A percentile compares a stretch with the other conserved stretches of the same genome.
These are phyloP conservation scores for Cyanophora paradoxa DNA, from an alignment of 78 protist genomes.

Conservation along the genomic window DNA sequence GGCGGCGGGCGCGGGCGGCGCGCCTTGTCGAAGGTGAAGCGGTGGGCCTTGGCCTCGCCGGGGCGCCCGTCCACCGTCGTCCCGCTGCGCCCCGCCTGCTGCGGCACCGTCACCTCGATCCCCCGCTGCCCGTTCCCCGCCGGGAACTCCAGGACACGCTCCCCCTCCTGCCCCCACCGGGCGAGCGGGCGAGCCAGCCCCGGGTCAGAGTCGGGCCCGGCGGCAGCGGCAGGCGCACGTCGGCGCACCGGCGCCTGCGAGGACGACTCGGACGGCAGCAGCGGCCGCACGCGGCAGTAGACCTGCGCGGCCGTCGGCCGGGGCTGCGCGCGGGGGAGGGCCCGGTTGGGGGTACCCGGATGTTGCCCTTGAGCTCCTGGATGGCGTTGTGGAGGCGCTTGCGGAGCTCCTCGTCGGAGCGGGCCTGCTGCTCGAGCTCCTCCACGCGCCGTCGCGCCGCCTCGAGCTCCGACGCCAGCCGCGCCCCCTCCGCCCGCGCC, in stretches of 20 bases:
- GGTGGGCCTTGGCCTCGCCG: not conserved
- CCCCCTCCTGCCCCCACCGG: not conserved
- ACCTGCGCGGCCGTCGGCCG: too few relatives aligned
- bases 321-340: too few relatives aligned
- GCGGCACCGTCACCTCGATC: too few relatives aligned
- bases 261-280: too few relatives aligned
- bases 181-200: not conserved
- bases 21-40: constrained; percentile 24
- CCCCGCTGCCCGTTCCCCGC: not conserved
- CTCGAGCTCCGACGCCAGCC: too few relatives aligned
- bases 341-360: too few relatives aligned
- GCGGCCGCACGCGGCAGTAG: too few relatives aligned
- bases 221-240: not conserved
- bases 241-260: too few relatives aligned
- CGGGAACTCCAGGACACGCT: not conserved
- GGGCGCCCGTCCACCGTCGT: not conserved
- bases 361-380: constrained; percentile 34
- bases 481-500: too few relatives aligned
- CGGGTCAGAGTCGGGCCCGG: not conserved
- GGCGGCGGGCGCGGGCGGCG: not conserved
- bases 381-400: not conserved
- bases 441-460: too few relatives aligned
- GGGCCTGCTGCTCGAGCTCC: not conserved
- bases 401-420: constrained; percentile 7
- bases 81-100: too few relatives aligned